Evolutionary conservation across 1,284 basidiomycete genomes (phyloP).

Genomic region (Puccinia triticina): DNA sequence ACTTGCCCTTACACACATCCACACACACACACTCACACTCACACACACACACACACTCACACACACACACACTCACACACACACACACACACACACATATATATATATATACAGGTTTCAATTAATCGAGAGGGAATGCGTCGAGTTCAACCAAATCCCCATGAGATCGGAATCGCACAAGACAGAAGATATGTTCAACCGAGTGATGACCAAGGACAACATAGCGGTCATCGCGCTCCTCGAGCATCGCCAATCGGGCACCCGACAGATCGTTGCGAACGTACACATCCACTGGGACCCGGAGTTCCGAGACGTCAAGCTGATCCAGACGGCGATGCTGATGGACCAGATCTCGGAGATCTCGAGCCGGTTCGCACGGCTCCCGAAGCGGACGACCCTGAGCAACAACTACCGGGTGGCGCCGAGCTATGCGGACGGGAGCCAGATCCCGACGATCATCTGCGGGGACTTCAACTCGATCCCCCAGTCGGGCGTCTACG

Average conservation of each 20-base stretch:
- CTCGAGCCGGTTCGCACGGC: slow-evolving; percentile 77
- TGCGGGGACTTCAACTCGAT: slow-evolving; percentile 95
- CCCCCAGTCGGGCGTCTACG: slow-evolving; percentile 85
- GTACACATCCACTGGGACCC: slow-evolving; percentile 94
- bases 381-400: slow-evolving; percentile 70
- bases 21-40: background rate
- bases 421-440: slow-evolving; percentile 76
- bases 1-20: no score
- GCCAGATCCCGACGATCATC: slow-evolving; percentile 86
- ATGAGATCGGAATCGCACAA: slow-evolving; percentile 96
- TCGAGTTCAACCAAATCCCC: slow-evolving; percentile 92
- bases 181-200: slow-evolving; percentile 99
- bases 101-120: no score
- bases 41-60: no score
- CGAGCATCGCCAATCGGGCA: slow-evolving; percentile 82
- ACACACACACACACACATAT: no score
- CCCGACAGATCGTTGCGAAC: slow-evolving; percentile 85
- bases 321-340: slow-evolving; percentile 89
- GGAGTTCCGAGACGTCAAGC: slow-evolving; percentile 90
- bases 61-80: no score
- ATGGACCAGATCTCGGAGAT: slow-evolving; percentile 92
- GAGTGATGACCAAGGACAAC: slow-evolving; percentile 92
- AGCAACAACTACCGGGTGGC: slow-evolving; percentile 24
- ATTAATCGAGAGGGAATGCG: slow-evolving; percentile 88
- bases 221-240: slow-evolving; percentile 85